A percentile compares a stretch with the other conserved stretches of the same genome.
phyloP scores from a whole-genome alignment of 2,329 filamentous ascomycete species.

The Ceratocystis papillata region DNA sequence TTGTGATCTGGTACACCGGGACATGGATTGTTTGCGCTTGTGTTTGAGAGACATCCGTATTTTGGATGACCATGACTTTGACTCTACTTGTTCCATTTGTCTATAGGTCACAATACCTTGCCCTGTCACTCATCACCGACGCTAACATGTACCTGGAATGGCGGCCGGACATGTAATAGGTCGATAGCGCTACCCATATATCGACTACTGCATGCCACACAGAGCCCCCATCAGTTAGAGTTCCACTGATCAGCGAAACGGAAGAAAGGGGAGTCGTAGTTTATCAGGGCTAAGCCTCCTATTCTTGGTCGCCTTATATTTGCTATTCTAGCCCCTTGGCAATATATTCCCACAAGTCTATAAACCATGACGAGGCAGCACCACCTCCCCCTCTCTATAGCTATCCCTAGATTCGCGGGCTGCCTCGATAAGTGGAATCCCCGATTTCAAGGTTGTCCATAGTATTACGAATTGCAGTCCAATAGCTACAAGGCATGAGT shows the following conservation, averaged over 20 bases:
- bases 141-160: not conserved
- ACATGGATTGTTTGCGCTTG: not conserved
- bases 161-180: not conserved
- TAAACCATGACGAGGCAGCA: not conserved
- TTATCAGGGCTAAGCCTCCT: not conserved
- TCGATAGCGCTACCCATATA: slow-evolving; percentile 4
- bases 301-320: not conserved
- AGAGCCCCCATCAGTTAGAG: not conserved
- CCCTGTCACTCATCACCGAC: not conserved
- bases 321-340: not conserved
- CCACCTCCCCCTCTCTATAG: not conserved
- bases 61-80: not conserved
- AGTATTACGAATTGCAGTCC: not conserved
- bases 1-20: not conserved
- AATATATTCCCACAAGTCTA: not conserved
- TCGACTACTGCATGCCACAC: not conserved
- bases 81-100: not conserved
- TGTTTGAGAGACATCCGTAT: not conserved
- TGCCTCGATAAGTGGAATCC: slow-evolving; percentile 5
- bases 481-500: not conserved
- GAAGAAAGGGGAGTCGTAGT: not conserved
- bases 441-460: not conserved
- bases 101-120: not conserved
- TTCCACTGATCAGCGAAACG: not conserved
- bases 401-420: slow-evolving; percentile 3